Evolutionary conservation across 108 stramenopile species (phyloP), one percentile per base, ranked within the genome.

Genomic region (Conticribra guillardii): DNA sequence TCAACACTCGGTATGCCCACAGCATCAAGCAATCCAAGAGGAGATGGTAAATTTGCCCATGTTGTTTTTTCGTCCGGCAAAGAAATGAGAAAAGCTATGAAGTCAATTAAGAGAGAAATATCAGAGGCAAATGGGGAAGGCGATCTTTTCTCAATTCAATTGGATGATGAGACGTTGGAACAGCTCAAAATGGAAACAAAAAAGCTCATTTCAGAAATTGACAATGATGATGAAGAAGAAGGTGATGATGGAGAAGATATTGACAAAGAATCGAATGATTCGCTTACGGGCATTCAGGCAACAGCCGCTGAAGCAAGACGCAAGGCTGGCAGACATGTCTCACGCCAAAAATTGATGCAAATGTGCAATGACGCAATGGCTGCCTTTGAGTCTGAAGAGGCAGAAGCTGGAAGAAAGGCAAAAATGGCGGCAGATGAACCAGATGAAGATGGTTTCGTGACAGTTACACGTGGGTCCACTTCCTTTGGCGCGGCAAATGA

Each of bases 401-500:
- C 87, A 24, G 87, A 91, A 71, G 88, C 81, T 26, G 74, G 52
- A n/a, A 71, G 64, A 57, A 75, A 73, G 16, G 79, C 79, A 29
- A 76, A 69, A 75, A 46, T 32, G 15, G 71, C 81, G 3, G 72
- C 62, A 0, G 84, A 81, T 58, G 60, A 82, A 58, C 89, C 89
- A 0, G 93, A 94, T 65, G 93, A 90, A 24, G 93, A 94, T 80
- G 93, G 93, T 18, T 94, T 94, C 73, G 73, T 94, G 26, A 92
- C 89, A 9, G 89, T 94, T 5, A 71, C 84, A 4, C 87, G 88
- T 64, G 67, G 80, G 8, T 54, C 84, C 22, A 63, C 73, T 3
- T 76, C 82, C 0, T 87, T 82, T 28, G 88, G 78, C 16, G 65
- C 59, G 28, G 58, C 85, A 17, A 69, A 64, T 55, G 86, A 84